Base-by-base conservation (phyloP, 1,284 basidiomycete species). In the Trametes versicolor region DNA sequence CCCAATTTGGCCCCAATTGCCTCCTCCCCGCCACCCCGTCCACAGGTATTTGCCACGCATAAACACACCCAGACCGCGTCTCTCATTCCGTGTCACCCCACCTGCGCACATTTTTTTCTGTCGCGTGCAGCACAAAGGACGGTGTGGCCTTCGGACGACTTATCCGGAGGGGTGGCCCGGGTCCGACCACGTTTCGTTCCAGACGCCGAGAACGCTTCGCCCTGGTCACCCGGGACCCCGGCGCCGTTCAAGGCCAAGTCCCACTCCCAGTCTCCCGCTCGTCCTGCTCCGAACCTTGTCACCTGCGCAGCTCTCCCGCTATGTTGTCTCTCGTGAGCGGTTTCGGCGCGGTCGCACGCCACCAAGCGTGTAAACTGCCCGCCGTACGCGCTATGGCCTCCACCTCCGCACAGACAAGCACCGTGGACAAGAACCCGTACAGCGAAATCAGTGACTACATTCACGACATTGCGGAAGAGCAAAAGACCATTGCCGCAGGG, bases 301-400 rank as follows among this genome's bases (percentile, higher is more conserved):
- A 57, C 59, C 65, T 52, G 43, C 54, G 23, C 55, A 15, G 47
- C 50, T 47, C 43, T 21, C 43, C 43, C 41, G 8, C 54, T 60
- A 74, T 74, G 73, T 50, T 72, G 45, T 58, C 71, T 21, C 56
- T 69, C 34, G 51, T 60, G 23, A 69, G 52, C 57, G 50, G 60
- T 37, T 66, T 72, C 63, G 71, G 72, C 65, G 59, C 69, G 17
- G 64, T 55, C 21, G 61, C 64, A 64, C 72, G 72, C 58, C 67
- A 64, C 52, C 60, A 67, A 55, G 32, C 64, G n/a, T 60, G 56
- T 23, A 59, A 32, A 19, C 50, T 59, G 25, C 58, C 64, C 13
- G 55, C 59, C 15, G 59, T 64, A 12, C 67, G 68, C 29, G 57
- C 63, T 12, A 29, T 65, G 8, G 64, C 67, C 9, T 58, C 61